Evolutionary conservation across 169 alveolate species (phyloP), one percentile per base, ranked within the genome.

Genomic region (Amoebophrya sp.): DNA sequence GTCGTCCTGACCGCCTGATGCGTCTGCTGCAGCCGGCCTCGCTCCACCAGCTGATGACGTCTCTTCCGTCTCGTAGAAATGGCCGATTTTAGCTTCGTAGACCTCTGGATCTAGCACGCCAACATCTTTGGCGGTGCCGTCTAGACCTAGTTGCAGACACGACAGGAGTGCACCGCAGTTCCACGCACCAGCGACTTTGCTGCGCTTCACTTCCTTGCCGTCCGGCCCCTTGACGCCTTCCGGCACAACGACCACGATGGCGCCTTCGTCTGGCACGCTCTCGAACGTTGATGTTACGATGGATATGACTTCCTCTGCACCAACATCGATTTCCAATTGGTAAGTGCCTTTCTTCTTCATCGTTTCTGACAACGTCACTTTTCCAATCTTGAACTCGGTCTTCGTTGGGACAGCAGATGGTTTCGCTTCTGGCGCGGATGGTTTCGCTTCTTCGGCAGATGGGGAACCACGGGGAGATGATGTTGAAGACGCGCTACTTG

Each of bases 321-420:
- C 26, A 6, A 65, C 33, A 36, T 65, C 83, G 26, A 65, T 65
- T 26, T 65, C 83, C 83, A 65, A 36, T 26, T 1, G 33, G 83
- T 12, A 65, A 36, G 83, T 65, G 83, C 83, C 83, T 36, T 65
- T 65, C 83, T 65, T 65, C 83, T 65, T 65, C 83, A 65, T 6
- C 12, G 83, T 36, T 36, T 65, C 83, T 1, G 83, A 65, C 10
- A 6, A 6, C 33, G 33, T 65, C 38, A 65, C 83, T 26, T 65
- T 65, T 29, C 83, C 83, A 36, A 65, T 65, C 33, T 65, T 65
- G 83, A 26, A 65, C 83, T 65, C 26, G 33, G 83, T 65, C 2
- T 1, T 1, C 36, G 2, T 65, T 18, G 83, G n/a, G n/a, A 36
- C 1, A 1, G 83, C 33, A 1, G 83, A 1, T 12, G 83, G 12